These are phyloP conservation scores for Pinus albicaulis DNA, from an alignment of 75 land plant species.

Conservation along the genomic window DNA sequence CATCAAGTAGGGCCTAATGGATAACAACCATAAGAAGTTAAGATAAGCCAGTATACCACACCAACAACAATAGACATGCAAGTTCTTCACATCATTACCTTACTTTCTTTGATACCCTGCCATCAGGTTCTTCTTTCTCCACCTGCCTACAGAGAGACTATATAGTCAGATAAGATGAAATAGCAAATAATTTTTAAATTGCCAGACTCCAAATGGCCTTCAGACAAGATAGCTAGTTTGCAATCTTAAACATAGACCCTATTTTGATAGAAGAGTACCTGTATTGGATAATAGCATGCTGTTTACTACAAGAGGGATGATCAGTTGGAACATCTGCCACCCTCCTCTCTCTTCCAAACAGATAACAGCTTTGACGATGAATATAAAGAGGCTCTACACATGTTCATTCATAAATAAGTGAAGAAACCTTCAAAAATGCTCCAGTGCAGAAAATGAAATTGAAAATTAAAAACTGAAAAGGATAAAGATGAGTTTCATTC, in stretches of 20 bases:
- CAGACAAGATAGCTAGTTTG: background rate
- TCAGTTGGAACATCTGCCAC: slow-evolving; percentile 98
- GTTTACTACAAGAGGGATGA: slow-evolving; percentile 99
- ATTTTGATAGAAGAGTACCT: slow-evolving; percentile 37
- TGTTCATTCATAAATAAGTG: background rate
- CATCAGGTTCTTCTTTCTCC: slow-evolving; percentile 84
- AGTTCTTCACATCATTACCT: slow-evolving; percentile 40
- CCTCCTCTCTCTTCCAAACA: slow-evolving; percentile 98
- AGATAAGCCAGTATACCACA: background rate
- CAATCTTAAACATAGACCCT: background rate
- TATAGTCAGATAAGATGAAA: slow-evolving; percentile 1
- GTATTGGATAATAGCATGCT: slow-evolving; percentile 96
- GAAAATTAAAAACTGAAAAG: background rate
- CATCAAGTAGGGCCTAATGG: slow-evolving; percentile 92
- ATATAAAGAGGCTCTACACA: slow-evolving; percentile 88
- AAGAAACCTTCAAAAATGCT: background rate
- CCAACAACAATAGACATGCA: background rate
- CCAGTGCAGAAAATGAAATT: slow-evolving; percentile 7
- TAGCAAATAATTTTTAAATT: background rate
- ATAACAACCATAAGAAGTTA: background rate
- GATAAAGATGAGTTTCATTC: background rate
- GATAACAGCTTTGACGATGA: slow-evolving; percentile 96
- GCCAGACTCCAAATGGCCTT: background rate
- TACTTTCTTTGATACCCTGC: slow-evolving; percentile 58
- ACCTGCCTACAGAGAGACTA: slow-evolving; percentile 54